A percentile compares a stretch with the other conserved stretches of the same genome.
Evolutionary conservation across 2,329 filamentous ascomycete genomes (phyloP).

Genomic region (Chaetomiaceae sp.): DNA sequence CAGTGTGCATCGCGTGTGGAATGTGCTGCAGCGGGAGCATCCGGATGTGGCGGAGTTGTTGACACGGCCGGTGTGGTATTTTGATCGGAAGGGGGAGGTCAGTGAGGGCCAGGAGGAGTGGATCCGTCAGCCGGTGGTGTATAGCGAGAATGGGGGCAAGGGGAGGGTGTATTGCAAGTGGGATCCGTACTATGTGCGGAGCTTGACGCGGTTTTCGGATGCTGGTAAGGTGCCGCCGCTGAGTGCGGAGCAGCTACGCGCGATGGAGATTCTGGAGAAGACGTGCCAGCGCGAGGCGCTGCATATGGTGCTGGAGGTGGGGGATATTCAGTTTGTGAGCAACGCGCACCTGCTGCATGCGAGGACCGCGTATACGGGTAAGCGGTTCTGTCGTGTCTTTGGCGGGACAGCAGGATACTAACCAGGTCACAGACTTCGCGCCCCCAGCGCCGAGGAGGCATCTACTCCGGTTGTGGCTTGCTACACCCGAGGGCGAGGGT

Average conservation of each 20-base stretch:
- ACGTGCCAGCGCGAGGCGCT: conserved; percentile 67
- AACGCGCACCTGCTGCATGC: conserved; percentile 79
- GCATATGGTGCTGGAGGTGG: conserved; percentile 81
- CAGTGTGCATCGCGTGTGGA: conserved; percentile 75
- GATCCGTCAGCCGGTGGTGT: conserved; percentile 66
- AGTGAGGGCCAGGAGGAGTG: conserved; percentile 68
- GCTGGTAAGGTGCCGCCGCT: conserved; percentile 66
- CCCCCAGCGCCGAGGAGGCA: conserved; percentile 67
- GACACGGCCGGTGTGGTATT: conserved; percentile 79
- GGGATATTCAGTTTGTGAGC: conserved; percentile 81
- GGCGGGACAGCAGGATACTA: no score
- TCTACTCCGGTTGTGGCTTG: conserved; percentile 77
- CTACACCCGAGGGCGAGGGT: conserved; percentile 73
- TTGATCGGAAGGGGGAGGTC: conserved; percentile 82
- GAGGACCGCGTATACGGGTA: conserved; percentile 66
- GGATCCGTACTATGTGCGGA: conserved; percentile 84
- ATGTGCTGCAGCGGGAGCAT: conserved; percentile 65
- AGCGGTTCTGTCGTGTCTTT: no score
- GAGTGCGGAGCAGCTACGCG: conserved; percentile 61
- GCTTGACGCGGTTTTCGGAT: conserved; percentile 67
- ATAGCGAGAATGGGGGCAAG: conserved; percentile 62
- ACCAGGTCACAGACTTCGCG: conserved; percentile 38
- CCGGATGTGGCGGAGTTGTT: conserved; percentile 73
- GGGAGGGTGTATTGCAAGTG: conserved; percentile 74
- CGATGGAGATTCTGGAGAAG: conserved; percentile 64